Conservation (phyloP, 345 rosid genomes). For the Bruguiera sexangula region DNA sequence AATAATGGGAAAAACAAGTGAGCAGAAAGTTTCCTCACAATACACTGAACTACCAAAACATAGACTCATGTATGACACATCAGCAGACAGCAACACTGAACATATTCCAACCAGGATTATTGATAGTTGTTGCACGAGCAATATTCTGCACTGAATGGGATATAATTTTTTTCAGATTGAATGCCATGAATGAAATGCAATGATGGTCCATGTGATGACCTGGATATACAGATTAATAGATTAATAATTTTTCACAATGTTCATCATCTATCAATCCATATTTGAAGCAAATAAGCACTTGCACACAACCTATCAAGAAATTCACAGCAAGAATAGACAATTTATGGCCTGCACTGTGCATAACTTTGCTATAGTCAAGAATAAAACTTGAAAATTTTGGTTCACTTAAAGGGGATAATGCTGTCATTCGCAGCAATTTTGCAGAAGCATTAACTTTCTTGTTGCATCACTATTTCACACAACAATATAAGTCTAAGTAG, state of each 20-base stretch:
- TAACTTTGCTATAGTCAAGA: neutral
- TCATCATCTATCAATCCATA: neutral
- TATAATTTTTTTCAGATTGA: neutral
- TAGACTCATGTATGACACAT: too few relatives aligned
- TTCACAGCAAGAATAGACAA: too few relatives aligned
- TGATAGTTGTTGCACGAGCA: too few relatives aligned
- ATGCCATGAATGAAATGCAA: neutral
- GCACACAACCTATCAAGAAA: too few relatives aligned
- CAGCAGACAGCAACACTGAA: too few relatives aligned
- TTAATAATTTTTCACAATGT: constrained; percentile 1
- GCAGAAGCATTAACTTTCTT: neutral
- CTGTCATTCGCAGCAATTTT: neutral
- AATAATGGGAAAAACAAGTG: constrained; percentile 3
- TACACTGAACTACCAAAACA: neutral
- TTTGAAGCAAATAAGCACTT: too few relatives aligned
- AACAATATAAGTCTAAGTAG: neutral
- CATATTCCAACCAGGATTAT: too few relatives aligned
- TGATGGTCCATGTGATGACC: too few relatives aligned
- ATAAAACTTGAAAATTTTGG: neutral
- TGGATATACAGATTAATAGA: neutral
- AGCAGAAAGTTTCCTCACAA: constrained; percentile 15
- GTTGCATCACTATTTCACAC: neutral
- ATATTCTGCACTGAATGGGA: too few relatives aligned
- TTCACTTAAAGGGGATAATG: neutral
- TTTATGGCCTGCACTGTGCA: too few relatives aligned